Percentiles rank a stretch among this genome's conserved stretches.
These are phyloP conservation scores for Cryptococcus hybrid DNA, from an alignment of 1,284 basidiomycete genomes.

Conservation along the genomic window DNA sequence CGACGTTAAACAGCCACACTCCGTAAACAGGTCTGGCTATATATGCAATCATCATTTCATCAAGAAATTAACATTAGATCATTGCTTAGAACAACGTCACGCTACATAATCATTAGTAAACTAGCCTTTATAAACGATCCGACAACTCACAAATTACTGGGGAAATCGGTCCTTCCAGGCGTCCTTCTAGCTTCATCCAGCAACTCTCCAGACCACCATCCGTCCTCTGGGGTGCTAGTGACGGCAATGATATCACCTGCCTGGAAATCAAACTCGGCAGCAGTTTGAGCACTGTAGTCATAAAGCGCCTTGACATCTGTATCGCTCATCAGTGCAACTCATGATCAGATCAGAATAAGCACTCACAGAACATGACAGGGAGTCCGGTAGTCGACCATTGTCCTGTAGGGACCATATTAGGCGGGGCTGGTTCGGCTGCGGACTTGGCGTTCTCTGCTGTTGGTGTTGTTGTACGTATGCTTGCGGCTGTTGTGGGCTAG, in stretches of 20 bases:
- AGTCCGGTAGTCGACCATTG: slow-evolving; percentile 47
- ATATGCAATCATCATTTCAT: background rate
- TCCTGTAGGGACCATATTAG: slow-evolving; percentile 45
- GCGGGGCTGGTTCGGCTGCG: slow-evolving; percentile 41
- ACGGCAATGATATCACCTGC: slow-evolving; percentile 89
- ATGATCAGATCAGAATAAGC: background rate
- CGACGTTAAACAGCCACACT: background rate
- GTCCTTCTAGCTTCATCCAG: slow-evolving; percentile 78
- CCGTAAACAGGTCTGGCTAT: background rate
- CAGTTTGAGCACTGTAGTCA: slow-evolving; percentile 76
- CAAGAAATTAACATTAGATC: background rate
- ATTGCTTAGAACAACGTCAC: slow-evolving; percentile 3
- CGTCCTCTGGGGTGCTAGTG: slow-evolving; percentile 85
- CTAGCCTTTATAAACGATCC: background rate
- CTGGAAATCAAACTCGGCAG: slow-evolving; percentile 73
- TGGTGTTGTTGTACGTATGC: slow-evolving; percentile 10
- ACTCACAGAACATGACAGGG: slow-evolving; percentile 50
- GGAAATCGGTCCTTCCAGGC: slow-evolving; percentile 80
- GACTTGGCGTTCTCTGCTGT: slow-evolving; percentile 29
- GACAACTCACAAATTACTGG: slow-evolving; percentile 70
- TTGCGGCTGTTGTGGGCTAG: slow-evolving; percentile 8
- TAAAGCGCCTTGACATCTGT: slow-evolving; percentile 79
- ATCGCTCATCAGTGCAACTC: background rate
- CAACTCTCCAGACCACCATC: slow-evolving; percentile 79
- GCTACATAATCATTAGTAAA: background rate